Evolutionary conservation across 2,329 filamentous ascomycete species (phyloP).

Genomic region (Fusarium setosum): DNA sequence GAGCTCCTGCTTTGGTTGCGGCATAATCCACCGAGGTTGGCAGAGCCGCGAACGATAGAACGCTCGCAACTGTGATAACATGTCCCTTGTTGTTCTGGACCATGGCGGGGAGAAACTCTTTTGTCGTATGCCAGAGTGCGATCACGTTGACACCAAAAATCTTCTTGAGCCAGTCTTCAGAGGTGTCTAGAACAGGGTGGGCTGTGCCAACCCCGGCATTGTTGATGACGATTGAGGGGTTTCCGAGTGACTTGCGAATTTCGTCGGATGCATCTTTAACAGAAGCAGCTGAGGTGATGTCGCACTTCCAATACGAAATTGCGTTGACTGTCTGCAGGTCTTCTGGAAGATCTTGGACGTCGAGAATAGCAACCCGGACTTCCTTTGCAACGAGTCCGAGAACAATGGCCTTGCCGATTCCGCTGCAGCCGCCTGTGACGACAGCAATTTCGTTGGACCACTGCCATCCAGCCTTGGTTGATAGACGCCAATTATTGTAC

Average conservation of each 20-base stretch:
- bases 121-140: constrained; percentile 71
- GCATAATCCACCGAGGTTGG: constrained; percentile 75
- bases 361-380: constrained; percentile 75
- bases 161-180: constrained; percentile 66
- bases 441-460: constrained; percentile 56
- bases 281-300: constrained; percentile 55
- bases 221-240: constrained; percentile 77
- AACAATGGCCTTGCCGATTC: constrained; percentile 53
- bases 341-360: constrained; percentile 59
- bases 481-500: constrained; percentile 46
- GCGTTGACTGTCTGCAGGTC: constrained; percentile 34
- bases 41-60: constrained; percentile 69
- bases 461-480: constrained; percentile 42
- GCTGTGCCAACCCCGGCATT: constrained; percentile 73
- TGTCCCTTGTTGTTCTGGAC: constrained; percentile 74
- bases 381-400: constrained; percentile 50
- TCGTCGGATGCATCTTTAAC: constrained; percentile 55
- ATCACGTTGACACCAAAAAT: constrained; percentile 78
- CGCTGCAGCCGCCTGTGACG: constrained; percentile 57
- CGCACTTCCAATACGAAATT: constrained; percentile 50
- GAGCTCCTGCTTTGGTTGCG: constrained; percentile 71
- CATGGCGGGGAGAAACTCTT: constrained; percentile 76
- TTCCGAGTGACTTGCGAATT: constrained; percentile 60
- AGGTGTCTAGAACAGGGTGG: constrained; percentile 68
- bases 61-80: constrained; percentile 76